Base-by-base conservation (phyloP, 345 rosid genomes). In the Aquilaria yunnanensis region DNA sequence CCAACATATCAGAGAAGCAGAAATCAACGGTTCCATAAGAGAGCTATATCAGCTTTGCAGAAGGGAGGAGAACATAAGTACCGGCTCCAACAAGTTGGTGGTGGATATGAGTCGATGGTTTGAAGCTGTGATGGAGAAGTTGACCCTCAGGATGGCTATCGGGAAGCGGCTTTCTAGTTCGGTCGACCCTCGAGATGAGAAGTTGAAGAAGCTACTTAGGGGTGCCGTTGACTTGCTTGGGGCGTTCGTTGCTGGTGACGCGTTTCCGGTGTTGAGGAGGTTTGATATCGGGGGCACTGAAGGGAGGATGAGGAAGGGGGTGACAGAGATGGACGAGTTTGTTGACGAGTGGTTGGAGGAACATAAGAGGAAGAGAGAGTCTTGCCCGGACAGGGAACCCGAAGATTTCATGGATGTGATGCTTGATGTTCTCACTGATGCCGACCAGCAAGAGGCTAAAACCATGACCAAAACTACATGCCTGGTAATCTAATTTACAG, bases 281-380 rank as follows among this genome's bases (percentile, higher is more conserved):
- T 16, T 16, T 16, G 23, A 82, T 59, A 29, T 75, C 9, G 74
- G 67, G 59, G 93, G 93, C 5, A 61, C 72, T 64, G 83, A 74
- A 57, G 84, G 13, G 77, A 75, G 68, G 54, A 86, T 86, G 90
- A 89, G 79, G 81, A 69, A 72, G 77, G 77, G 81, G 2, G 84
- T 61, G 10, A 71, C 62, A 74, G 77, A 82, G 11, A 16, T 82
- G 29, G 85, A 82, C 49, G 67, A 32, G 1, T 60, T 80, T 4
- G 67, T 70, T 10, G 74, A 54, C 37, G 70, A 70, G 4, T 81
- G 86, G 90, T 13, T 85, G 54, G 60, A 62, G 5, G 80, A 79
- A 66, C 90, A 79, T 16, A 16, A 16, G 23, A 16, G 23, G 23
- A 16, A 16, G 23, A 16, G 23, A 16, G 23, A 16, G 23, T 16